A percentile compares a stretch with the other conserved stretches of the same genome.
Evolutionary conservation across 495 filamentous ascomycete species (phyloP).

Genomic region (Annulohypoxylon nitens): DNA sequence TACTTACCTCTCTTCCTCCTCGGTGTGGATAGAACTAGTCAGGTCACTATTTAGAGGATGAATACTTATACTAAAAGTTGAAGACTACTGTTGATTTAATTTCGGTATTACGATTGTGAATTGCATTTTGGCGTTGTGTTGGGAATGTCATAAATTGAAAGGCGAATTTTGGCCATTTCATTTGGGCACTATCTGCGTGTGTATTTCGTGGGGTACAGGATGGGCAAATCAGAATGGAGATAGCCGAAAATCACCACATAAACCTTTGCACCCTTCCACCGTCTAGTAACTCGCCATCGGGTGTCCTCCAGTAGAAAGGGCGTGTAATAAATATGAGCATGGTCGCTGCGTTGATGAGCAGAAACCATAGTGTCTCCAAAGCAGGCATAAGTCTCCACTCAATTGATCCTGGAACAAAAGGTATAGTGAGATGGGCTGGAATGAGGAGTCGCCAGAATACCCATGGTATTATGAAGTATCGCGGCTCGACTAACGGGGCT

Average conservation of each 20-base stretch:
- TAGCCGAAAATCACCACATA: slow-evolving; percentile 76
- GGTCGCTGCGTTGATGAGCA: slow-evolving; percentile 76
- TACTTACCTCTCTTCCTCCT: slow-evolving; percentile 3
- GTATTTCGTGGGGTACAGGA: not conserved
- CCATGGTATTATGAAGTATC: slow-evolving; percentile 97
- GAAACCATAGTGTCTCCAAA: slow-evolving; percentile 84
- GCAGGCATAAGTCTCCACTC: slow-evolving; percentile 58
- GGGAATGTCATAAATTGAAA: not conserved
- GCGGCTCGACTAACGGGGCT: slow-evolving; percentile 91
- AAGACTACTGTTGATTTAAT: not conserved
- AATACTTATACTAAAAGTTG: slow-evolving; percentile 25
- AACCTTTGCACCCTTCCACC: slow-evolving; percentile 86
- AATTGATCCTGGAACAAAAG: slow-evolving; percentile 5
- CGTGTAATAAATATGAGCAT: slow-evolving; percentile 84
- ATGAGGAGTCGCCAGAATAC: slow-evolving; percentile 90
- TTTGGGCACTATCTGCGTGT: not conserved
- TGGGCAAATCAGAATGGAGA: not conserved
- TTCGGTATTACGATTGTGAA: slow-evolving; percentile 3
- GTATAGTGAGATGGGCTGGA: slow-evolving; percentile 58
- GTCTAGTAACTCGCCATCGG: slow-evolving; percentile 67
- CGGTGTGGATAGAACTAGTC: slow-evolving; percentile 15
- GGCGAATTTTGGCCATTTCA: not conserved
- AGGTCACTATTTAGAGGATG: slow-evolving; percentile 18
- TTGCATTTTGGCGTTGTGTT: not conserved
- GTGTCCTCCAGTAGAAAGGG: slow-evolving; percentile 79